Evolutionary conservation across 441 rosid genomes (phyloP).

Genomic region (Bruguiera hainesii): DNA sequence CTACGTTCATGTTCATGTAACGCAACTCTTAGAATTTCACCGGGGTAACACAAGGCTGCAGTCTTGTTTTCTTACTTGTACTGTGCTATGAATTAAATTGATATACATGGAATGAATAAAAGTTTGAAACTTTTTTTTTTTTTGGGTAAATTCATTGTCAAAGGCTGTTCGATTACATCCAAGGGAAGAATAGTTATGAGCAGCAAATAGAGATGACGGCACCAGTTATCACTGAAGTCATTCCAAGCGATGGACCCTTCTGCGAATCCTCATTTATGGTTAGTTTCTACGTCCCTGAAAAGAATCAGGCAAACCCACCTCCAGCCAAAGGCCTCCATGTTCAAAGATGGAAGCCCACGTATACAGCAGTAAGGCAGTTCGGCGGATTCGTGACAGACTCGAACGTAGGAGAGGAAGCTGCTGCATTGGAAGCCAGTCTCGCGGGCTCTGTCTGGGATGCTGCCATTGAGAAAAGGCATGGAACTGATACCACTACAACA

Average conservation of each 20-base stretch:
- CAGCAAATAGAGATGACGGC: slow-evolving; percentile 83
- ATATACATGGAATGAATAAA: no score
- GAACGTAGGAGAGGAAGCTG: slow-evolving; percentile 61
- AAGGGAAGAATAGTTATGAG: slow-evolving; percentile 60
- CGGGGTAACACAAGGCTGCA: no score
- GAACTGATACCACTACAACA: slow-evolving; percentile 24
- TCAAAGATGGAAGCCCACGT: slow-evolving; percentile 49
- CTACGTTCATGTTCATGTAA: no score
- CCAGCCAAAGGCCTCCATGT: slow-evolving; percentile 72
- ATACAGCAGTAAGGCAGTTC: slow-evolving; percentile 68
- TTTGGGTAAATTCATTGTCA: not conserved
- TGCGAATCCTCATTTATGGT: slow-evolving; percentile 76
- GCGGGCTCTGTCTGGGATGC: slow-evolving; percentile 56
- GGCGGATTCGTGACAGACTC: slow-evolving; percentile 66
- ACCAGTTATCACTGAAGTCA: slow-evolving; percentile 64
- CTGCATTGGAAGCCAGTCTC: slow-evolving; percentile 61
- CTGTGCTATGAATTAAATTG: no score
- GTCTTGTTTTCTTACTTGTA: no score
- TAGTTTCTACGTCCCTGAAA: slow-evolving; percentile 73
- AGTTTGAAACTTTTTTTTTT: not conserved
- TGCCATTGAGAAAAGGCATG: slow-evolving; percentile 49
- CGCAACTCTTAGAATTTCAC: no score
- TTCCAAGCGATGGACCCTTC: slow-evolving; percentile 79
- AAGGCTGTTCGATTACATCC: slow-evolving; percentile 82
- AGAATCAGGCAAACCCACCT: slow-evolving; percentile 75